Evolutionary conservation across 331 rosid genomes (phyloP), one percentile per base, ranked within the genome.

Genomic region (Quercus phellos): DNA sequence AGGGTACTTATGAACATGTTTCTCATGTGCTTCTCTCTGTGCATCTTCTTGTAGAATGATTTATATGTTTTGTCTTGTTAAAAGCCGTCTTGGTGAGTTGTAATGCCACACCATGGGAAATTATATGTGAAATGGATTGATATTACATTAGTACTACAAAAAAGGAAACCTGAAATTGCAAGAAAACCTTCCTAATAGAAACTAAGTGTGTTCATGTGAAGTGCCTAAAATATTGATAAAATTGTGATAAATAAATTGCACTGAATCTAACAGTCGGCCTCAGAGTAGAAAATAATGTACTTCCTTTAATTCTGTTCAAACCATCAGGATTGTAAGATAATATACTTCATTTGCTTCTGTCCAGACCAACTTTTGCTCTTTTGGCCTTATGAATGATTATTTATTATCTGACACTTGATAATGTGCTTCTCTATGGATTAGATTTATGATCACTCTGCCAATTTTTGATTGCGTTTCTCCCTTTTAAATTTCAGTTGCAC

Each of bases 401-500:
- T 72, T 27, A 70, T 13, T 76, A 14, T 71, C 54, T 35, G 79
- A 76, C 43, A 73, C 58, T 77, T 74, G 72, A 19, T 72, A 55
- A 26, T 53, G 59, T 81, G 38, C 58, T 51, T 34, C 19, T 51
- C 18, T 67, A 38, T 80, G 72, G 73, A 74, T 50, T 53, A 67
- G 76, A 74, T 51, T 72, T 60, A 63, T 71, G 72, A 72, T 81
- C 14, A 9, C 16, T 21, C 73, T 30, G 34, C 34, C 67, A 54
- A 53, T 81, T 53, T 42, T 55, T 83, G 16, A 75, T 59, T 77
- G 74, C 16, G 74, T 68, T 53, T 82, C 58, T 82, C 71, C 84
- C 53, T 78, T 58, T 70, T 78, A 56, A 85, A 80, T 87, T 71
- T 85, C 91, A 95, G 99, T 76, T 95, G 92, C 99, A 95, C 86